Base-by-base conservation (phyloP, 1,284 basidiomycete genomes). In the Inonotus obliquus region DNA sequence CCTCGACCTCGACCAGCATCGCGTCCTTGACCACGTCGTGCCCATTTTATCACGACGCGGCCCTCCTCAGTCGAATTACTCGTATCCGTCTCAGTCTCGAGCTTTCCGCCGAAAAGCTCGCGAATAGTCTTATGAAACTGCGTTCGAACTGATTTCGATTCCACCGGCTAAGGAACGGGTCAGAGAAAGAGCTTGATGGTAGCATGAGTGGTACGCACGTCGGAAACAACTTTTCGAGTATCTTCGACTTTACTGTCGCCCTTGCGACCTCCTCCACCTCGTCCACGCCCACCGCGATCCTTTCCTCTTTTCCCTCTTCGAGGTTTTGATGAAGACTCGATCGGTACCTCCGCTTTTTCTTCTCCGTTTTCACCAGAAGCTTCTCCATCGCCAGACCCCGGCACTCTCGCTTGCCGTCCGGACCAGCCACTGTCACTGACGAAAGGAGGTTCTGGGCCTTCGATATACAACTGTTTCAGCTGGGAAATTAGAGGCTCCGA, bases 81-180 rank as follows among this genome's bases (percentile, higher is more conserved):
- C 62, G 75, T 77, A 66, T 90, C 86, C 1, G 89, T 89, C 72
- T 94, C 90, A 21, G 87, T 94, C 51, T 95, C 89, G 45, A 98
- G 81, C 66, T 89, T 89, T 21, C 93, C 92, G 1, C 75, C 78
- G 70, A 98, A 97, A 3, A 93, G 73, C 63, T 89, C 85, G 53
- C 97, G 85, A 44, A 99, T 78, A 11, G 81, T 76, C 72, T 91
- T 82, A 72, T 99, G 96, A 60, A 97, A 81, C 4, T 83, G 83
- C 1, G 92, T 93, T 29, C 96, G 84, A 9, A 83, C 84, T 29
- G 85, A 81, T 74, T 98, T 98, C 23, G 86, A 88, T 25, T 80
- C 72, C 48, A 99, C 93, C 9, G 91, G 86, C 90, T 96, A 73
- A 32, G 9, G 37, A n/a, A 32, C 17, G 47, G 60, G 25, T 38